A percentile compares a stretch with the other conserved stretches of the same genome.
Conservation (phyloP, 139 green algal species). For the Parachlorella kessleri region DNA sequence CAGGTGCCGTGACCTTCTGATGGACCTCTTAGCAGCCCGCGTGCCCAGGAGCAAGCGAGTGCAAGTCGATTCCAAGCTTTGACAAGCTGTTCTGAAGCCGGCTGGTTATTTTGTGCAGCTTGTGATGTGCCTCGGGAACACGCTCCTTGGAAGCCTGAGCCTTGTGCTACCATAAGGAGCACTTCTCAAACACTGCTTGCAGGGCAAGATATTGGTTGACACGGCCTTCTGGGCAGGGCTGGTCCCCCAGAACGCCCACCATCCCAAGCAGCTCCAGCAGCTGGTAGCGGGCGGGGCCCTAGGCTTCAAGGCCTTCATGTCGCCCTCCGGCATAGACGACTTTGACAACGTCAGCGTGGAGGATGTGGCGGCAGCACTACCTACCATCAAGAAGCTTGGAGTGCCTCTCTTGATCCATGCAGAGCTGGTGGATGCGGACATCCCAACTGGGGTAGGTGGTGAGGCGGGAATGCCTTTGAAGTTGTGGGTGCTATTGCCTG, state of each 20-base stretch:
- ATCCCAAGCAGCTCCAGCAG: conserved; percentile 53
- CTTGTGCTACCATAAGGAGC: too few relatives aligned
- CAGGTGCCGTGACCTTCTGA: too few relatives aligned
- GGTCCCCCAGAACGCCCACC: conserved; percentile 82
- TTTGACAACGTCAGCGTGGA: conserved; percentile 69
- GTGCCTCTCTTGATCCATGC: conserved; percentile 81
- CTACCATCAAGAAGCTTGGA: conserved; percentile 63
- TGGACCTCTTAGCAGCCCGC: too few relatives aligned
- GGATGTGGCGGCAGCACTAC: conserved; percentile 72
- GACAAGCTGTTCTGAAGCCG: too few relatives aligned
- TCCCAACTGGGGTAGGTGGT: conserved; percentile 21
- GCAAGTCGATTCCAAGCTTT: too few relatives aligned
- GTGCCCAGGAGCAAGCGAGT: too few relatives aligned
- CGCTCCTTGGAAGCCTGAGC: too few relatives aligned
- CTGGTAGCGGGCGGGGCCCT: conserved; percentile 77
- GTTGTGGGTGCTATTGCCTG: too few relatives aligned
- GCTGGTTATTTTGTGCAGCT: too few relatives aligned
- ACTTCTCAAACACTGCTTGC: too few relatives aligned
- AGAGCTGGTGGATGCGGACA: conserved; percentile 62
- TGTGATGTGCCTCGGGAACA: too few relatives aligned
- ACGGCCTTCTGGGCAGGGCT: conserved; percentile 93
- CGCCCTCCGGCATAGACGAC: conserved; percentile 86
- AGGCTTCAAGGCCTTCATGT: conserved; percentile 97
- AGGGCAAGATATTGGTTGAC: conserved; percentile 74
- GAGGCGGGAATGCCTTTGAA: too few relatives aligned